Base-by-base conservation (phyloP, 1,139 yeast genomes). In the Zhuliangozyma parablackwelliae region DNA sequence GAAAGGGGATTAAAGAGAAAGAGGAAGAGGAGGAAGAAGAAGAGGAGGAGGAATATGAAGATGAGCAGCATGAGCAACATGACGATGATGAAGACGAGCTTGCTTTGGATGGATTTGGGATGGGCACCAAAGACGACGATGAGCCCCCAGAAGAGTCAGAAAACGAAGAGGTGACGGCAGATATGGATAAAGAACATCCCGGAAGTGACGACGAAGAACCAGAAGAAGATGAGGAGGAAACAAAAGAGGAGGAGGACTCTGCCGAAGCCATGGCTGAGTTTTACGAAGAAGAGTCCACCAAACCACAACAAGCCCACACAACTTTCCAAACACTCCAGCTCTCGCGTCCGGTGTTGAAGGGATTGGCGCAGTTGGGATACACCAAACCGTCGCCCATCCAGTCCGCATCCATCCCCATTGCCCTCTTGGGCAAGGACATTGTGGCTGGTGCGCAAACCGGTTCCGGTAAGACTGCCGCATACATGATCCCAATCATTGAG, bases 371-470 rank as follows among this genome's bases (percentile, higher is more conserved):
- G 21, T 69, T 94, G 33, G 95, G 95, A 4, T 94, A 90, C 58
- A 59, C 81, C 10, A 75, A 75, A 35, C 98, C 98, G 10, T 85
- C 97, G 0, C 96, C 97, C 11, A 87, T 94, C 66, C 98, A 92
- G 65, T 73, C 92, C 40, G 88, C 96, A 2, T 80, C 95, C 10
- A 89, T 92, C 46, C 98, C 99, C 8, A 81, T 90, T 39, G 96
- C 97, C 0, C 71, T 92, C 31, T 63, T 86, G 47, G 98, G 98
- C 50, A 90, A 87, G 55, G 96, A 88, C 59, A 79, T 92, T 37
- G 96, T 92, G 49, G 99, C 98, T n/a, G 97, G 97, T 68, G 98
- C 98, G 28, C 96, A 87, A 23, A 92, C 99, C 3, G 99, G 99
- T 67, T 89, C 97, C 27, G 99, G 99, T 77, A 92, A 92, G 59